Conservation (phyloP, 1,284 basidiomycete species). For the Porodaedalea pini region DNA sequence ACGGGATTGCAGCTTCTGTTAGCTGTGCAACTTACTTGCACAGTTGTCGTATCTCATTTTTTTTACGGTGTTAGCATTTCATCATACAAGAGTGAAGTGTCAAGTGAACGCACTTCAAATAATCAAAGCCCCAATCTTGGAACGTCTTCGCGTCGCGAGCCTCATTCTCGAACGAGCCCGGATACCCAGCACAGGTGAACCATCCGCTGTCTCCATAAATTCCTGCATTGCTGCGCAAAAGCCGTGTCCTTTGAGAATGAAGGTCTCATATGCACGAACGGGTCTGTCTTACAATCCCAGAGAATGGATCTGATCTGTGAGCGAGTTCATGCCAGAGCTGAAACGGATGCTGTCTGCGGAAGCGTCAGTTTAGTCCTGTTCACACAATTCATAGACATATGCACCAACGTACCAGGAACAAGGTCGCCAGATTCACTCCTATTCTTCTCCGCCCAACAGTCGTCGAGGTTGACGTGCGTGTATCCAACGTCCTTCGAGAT, state of each 20-base stretch:
- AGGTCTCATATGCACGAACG: slow-evolving; percentile 45
- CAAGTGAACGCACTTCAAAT: slow-evolving; percentile 46
- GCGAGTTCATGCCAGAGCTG: slow-evolving; percentile 42
- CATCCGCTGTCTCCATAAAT: slow-evolving; percentile 51
- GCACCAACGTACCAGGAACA: slow-evolving; percentile 36
- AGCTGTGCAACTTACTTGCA: slow-evolving; percentile 35
- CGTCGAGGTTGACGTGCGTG: slow-evolving; percentile 52
- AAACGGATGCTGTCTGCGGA: slow-evolving; percentile 40
- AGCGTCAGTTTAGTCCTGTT: too few species aligned
- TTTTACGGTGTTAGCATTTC: neutral
- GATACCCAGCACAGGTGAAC: slow-evolving; percentile 50
- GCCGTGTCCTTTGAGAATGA: too few species aligned
- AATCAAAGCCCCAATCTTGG: slow-evolving; percentile 51
- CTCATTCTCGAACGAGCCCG: slow-evolving; percentile 51
- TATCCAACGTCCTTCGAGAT: slow-evolving; percentile 47
- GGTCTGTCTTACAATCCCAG: slow-evolving; percentile 39
- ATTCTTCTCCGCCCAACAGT: slow-evolving; percentile 54
- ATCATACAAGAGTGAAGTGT: neutral
- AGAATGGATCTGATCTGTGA: slow-evolving; percentile 43
- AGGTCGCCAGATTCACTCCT: slow-evolving; percentile 45
- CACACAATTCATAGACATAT: neutral
- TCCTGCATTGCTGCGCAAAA: neutral
- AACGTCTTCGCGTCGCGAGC: slow-evolving; percentile 42
- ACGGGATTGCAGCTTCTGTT: too few species aligned
- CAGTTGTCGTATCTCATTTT: slow-evolving; percentile 51